Evolutionary conservation across 306 rosid species (phyloP).

Genomic region (Clitoria ternatea): DNA sequence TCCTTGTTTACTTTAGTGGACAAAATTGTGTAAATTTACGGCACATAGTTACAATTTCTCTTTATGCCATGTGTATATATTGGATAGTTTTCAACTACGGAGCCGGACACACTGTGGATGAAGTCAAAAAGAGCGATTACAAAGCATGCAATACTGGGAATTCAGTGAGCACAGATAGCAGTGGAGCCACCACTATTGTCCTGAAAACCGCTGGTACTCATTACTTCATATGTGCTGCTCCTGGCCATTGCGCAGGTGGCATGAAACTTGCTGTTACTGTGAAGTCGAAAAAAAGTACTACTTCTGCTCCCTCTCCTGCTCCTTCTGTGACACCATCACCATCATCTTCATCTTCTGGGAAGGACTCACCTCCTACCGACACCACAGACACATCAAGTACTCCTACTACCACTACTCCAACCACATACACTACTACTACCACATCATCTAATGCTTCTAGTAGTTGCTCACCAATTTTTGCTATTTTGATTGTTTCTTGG

Average conservation of each 20-base stretch:
- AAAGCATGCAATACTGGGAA: slow-evolving; percentile 56
- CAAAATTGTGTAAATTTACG: too few species aligned
- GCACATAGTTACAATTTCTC: too few species aligned
- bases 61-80: too few species aligned
- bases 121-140: slow-evolving; percentile 70
- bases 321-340: slow-evolving; percentile 24
- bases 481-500: slow-evolving; percentile 27
- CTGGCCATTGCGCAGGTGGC: slow-evolving; percentile 69
- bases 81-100: slow-evolving; percentile 72
- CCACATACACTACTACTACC: not conserved
- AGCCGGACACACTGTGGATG: slow-evolving; percentile 78
- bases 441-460: not conserved
- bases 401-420: slow-evolving; percentile 20
- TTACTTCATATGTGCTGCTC: slow-evolving; percentile 60
- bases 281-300: slow-evolving; percentile 28
- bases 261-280: slow-evolving; percentile 80
- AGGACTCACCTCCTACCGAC: slow-evolving; percentile 21
- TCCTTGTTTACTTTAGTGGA: too few species aligned
- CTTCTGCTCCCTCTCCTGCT: slow-evolving; percentile 32
- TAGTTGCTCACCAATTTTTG: slow-evolving; percentile 25
- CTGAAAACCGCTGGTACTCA: slow-evolving; percentile 71
- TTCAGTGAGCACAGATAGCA: slow-evolving; percentile 59
- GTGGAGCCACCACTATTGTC: slow-evolving; percentile 65
- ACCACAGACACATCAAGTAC: slow-evolving; percentile 37
- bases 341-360: too few species aligned